Percentiles rank a stretch among this genome's conserved stretches.
Evolutionary conservation across 2,329 filamentous ascomycete species (phyloP).

Genomic region (Coniella lustricola): DNA sequence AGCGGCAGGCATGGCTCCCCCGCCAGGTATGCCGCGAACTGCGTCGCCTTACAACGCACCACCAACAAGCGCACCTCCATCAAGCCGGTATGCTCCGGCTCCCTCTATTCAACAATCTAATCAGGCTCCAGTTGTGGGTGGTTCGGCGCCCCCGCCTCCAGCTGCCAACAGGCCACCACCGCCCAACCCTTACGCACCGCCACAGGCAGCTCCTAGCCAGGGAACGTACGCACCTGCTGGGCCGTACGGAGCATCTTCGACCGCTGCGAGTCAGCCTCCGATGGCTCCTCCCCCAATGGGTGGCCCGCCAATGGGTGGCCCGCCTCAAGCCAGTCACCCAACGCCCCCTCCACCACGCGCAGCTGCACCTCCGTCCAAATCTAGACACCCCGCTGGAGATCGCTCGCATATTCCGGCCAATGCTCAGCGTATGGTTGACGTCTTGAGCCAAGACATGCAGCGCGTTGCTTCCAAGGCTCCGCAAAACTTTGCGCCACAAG

Average conservation of each 20-base stretch:
- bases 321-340: slow-evolving; percentile 28
- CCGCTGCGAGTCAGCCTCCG: slow-evolving; percentile 31
- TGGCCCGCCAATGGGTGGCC: slow-evolving; percentile 35
- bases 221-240: slow-evolving; percentile 52
- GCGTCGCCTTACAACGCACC: slow-evolving; percentile 83
- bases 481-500: slow-evolving; percentile 76
- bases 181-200: slow-evolving; percentile 39
- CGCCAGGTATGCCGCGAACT: slow-evolving; percentile 61
- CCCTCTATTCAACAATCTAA: slow-evolving; percentile 48
- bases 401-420: slow-evolving; percentile 77
- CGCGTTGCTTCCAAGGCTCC: slow-evolving; percentile 82
- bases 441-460: slow-evolving; percentile 78
- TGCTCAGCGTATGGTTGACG: slow-evolving; percentile 72
- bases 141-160: slow-evolving; percentile 35
- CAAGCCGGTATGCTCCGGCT: slow-evolving; percentile 68
- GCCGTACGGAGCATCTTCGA: slow-evolving; percentile 37
- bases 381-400: slow-evolving; percentile 75
- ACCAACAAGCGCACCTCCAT: slow-evolving; percentile 60
- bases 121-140: slow-evolving; percentile 32
- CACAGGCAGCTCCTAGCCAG: slow-evolving; percentile 25
- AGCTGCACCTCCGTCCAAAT: slow-evolving; percentile 44
- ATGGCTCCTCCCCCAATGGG: slow-evolving; percentile 29
- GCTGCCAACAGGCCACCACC: slow-evolving; percentile 38
- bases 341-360: slow-evolving; percentile 41
- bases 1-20: slow-evolving; percentile 24